These are phyloP conservation scores for Butyriboletus loyo DNA, from an alignment of 768 basidiomycete genomes.

Conservation along the genomic window DNA sequence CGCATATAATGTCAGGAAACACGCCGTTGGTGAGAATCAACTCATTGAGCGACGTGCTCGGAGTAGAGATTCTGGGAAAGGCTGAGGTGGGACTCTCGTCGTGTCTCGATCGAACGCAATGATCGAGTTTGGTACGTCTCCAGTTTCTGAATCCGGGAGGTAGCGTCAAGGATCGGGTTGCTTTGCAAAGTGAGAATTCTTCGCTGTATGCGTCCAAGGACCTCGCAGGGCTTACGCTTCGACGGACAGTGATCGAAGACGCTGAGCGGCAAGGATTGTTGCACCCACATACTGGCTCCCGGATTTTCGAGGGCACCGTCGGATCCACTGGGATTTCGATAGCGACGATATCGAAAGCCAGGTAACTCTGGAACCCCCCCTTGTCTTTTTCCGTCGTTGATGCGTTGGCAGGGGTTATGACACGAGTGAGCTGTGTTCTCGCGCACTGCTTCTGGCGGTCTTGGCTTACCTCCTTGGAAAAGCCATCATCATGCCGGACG, in stretches of 20 bases:
- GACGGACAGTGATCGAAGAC: constrained; percentile 81
- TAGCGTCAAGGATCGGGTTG: constrained; percentile 98
- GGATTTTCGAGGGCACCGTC: constrained; percentile 96
- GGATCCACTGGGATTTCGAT: constrained; percentile 96
- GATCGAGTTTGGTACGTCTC: constrained; percentile 43
- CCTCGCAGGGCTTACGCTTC: background rate
- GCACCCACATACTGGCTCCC: constrained; percentile 81
- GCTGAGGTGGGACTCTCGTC: constrained; percentile 62
- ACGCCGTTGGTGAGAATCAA: constrained; percentile 91
- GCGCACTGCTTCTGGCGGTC: no score
- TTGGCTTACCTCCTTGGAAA: background rate
- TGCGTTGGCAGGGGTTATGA: constrained; percentile 70
- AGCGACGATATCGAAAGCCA: constrained; percentile 86
- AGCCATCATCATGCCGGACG: constrained; percentile 91
- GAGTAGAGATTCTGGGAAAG: constrained; percentile 94
- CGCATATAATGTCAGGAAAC: constrained; percentile 57
- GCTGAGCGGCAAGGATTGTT: constrained; percentile 83
- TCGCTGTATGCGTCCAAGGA: background rate
- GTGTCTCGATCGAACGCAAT: background rate
- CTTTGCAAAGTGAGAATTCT: constrained; percentile 66
- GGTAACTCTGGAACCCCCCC: constrained; percentile 44
- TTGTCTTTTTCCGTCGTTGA: background rate
- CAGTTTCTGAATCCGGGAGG: constrained; percentile 97
- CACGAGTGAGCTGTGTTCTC: constrained; percentile 50
- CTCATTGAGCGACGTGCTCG: constrained; percentile 85